These are phyloP conservation scores for Fusarium sp. DNA, from an alignment of 2,329 filamentous ascomycete species.

Conservation along the genomic window DNA sequence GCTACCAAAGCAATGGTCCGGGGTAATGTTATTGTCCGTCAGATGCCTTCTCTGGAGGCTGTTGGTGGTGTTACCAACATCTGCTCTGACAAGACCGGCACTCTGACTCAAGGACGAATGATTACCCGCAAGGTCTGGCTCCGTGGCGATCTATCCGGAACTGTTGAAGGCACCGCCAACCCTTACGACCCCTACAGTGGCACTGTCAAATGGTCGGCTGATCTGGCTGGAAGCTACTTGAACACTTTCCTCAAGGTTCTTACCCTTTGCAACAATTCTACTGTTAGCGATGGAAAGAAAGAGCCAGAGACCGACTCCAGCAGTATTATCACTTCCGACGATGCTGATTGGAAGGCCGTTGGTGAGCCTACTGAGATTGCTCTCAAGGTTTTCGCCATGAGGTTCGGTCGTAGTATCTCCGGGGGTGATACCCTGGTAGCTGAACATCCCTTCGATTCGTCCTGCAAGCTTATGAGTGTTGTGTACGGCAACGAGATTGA, in stretches of 20 bases:
- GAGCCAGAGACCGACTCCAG: constrained; percentile 62
- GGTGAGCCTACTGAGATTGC: constrained; percentile 81
- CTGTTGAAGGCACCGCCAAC: constrained; percentile 67
- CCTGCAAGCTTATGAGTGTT: constrained; percentile 81
- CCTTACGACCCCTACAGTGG: constrained; percentile 73
- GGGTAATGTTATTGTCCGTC: constrained; percentile 74
- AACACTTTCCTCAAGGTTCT: constrained; percentile 66
- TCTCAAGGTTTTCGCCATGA: constrained; percentile 78
- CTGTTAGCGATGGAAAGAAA: constrained; percentile 63
- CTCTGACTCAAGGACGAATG: constrained; percentile 76
- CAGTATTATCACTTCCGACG: constrained; percentile 61
- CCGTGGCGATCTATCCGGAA: constrained; percentile 64
- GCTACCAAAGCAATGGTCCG: constrained; percentile 75
- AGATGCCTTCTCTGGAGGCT: constrained; percentile 74
- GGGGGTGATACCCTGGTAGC: constrained; percentile 64
- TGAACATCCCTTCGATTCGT: constrained; percentile 80
- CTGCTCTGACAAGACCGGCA: constrained; percentile 79
- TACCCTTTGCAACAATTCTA: constrained; percentile 72
- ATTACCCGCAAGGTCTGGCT: constrained; percentile 74
- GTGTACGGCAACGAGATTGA: constrained; percentile 64
- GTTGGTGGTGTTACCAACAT: constrained; percentile 78
- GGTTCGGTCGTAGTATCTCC: constrained; percentile 69
- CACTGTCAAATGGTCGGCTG: constrained; percentile 60
- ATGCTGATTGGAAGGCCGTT: constrained; percentile 67
- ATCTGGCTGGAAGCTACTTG: constrained; percentile 57